These are phyloP conservation scores for Cyberlindnera subsufficiens DNA, from an alignment of 805 yeast species.

Conservation along the genomic window DNA sequence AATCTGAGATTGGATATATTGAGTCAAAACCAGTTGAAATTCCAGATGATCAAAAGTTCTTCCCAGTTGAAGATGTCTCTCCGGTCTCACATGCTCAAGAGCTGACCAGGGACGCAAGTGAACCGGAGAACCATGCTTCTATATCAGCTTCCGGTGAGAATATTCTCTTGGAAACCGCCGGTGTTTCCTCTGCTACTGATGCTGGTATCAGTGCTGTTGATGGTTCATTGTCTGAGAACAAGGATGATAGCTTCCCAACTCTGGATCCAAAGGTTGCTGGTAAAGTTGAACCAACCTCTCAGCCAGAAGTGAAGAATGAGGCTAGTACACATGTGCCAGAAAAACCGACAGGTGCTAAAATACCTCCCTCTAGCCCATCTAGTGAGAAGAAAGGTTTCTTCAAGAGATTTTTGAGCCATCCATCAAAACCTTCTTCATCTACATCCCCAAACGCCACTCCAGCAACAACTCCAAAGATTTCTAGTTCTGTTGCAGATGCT, in stretches of 20 bases:
- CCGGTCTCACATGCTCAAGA: constrained; percentile 3
- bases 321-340: too few species aligned
- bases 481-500: not conserved
- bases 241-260: constrained; percentile 8
- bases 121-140: not conserved
- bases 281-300: not conserved
- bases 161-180: constrained; percentile 1
- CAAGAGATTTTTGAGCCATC: constrained; percentile 5
- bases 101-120: not conserved
- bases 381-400: constrained; percentile 9
- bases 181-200: constrained; percentile 3
- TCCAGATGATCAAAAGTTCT: constrained; percentile 17
- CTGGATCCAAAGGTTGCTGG: constrained; percentile 20
- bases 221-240: not conserved
- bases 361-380: not conserved
- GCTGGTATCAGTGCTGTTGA: constrained; percentile 4
- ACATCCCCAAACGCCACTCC: constrained; percentile 6
- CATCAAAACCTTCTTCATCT: constrained; percentile 3
- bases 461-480: constrained; percentile 4
- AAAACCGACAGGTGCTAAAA: not conserved
- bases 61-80: constrained; percentile 9
- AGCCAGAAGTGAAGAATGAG: too few species aligned
- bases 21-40: constrained; percentile 16
- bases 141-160: not conserved
- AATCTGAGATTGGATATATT: constrained; percentile 2